A percentile compares a stretch with the other conserved stretches of the same genome.
These are phyloP conservation scores for Macrophomina phaseolina DNA, from an alignment of 2,329 filamentous ascomycete genomes.

Conservation along the genomic window DNA sequence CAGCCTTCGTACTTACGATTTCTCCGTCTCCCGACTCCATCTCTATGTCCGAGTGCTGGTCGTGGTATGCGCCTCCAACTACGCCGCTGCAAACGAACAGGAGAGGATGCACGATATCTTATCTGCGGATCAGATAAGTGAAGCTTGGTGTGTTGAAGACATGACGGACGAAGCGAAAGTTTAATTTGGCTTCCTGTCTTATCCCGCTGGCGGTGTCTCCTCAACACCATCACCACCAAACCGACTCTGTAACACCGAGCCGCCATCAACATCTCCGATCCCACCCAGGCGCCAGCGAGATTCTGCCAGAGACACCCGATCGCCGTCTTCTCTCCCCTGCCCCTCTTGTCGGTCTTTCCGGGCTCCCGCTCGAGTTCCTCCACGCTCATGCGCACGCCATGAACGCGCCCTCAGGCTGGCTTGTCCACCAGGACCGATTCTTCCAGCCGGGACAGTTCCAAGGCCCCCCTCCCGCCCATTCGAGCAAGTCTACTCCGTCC, in stretches of 20 bases:
- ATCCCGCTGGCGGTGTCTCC: background rate
- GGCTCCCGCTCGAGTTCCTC: background rate
- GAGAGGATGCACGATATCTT: constrained; percentile 2
- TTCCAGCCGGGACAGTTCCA: constrained; percentile 21
- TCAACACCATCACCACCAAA: background rate
- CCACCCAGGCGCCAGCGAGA: background rate
- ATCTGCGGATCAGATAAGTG: constrained; percentile 24
- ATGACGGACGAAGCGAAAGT: constrained; percentile 9
- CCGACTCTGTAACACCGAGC: background rate
- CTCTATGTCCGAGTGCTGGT: background rate
- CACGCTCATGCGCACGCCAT: background rate
- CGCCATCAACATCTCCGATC: background rate
- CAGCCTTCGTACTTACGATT: constrained; percentile 13
- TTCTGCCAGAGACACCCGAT: background rate
- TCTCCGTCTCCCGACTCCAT: background rate
- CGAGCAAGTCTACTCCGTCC: background rate
- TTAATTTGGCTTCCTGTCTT: constrained; percentile 5
- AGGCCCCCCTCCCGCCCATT: background rate
- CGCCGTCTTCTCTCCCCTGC: background rate
- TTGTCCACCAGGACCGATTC: constrained; percentile 26
- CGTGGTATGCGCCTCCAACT: background rate
- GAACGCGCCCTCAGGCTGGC: constrained; percentile 20
- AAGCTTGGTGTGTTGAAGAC: background rate
- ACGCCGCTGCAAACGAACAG: background rate
- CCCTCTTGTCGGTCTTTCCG: background rate